Evolutionary conservation across 2,329 filamentous ascomycete species (phyloP), one percentile per base, ranked within the genome.

Genomic region (Fusarium sp.): DNA sequence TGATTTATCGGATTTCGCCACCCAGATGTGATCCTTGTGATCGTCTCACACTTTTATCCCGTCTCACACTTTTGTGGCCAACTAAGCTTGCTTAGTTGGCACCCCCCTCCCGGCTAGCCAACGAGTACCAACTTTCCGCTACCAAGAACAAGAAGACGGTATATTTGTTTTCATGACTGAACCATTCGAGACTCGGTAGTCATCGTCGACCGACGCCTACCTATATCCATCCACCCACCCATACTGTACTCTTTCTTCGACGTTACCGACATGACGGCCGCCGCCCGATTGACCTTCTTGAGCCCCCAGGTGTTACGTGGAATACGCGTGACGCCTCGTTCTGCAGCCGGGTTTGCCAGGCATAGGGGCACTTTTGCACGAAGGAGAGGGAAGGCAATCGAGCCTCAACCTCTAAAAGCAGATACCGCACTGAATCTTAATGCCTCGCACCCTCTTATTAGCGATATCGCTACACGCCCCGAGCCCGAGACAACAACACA

Each of bases 281-380:
- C 87, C 25, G 82, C 84, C 65, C 85, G 90, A 75, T 83, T 93
- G 64, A 87, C 88, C 18, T 92, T 92, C 75, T 83, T 93, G 20
- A 92, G 92, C 72, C 90, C 91, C 47, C 88, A 89, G 72, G 80
- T 92, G 58, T 87, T 91, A 79, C 88, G 89, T 58, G 83, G 85
- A 18, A 69, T 83, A 27, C 68, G 67, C 56, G 66, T 62, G 29
- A 59, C 62, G 85, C 68, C 72, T 77, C 68, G 76, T 79, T 77
- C 83, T 80, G 77, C 81, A 73, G 79, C 63, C 44, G 63, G 82
- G 60, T 47, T 75, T 69, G 16, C 85, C 57, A 79, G 82, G 66
- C 75, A 55, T 78, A 81, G 74, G 78, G 83, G 74, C 77, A 85
- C 64, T 73, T 88, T 89, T 73, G 83, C 86, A 47, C 83, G 83